These are phyloP conservation scores for Rhinocladiella mackenziei DNA, from an alignment of 2,329 filamentous ascomycete genomes.

Conservation along the genomic window DNA sequence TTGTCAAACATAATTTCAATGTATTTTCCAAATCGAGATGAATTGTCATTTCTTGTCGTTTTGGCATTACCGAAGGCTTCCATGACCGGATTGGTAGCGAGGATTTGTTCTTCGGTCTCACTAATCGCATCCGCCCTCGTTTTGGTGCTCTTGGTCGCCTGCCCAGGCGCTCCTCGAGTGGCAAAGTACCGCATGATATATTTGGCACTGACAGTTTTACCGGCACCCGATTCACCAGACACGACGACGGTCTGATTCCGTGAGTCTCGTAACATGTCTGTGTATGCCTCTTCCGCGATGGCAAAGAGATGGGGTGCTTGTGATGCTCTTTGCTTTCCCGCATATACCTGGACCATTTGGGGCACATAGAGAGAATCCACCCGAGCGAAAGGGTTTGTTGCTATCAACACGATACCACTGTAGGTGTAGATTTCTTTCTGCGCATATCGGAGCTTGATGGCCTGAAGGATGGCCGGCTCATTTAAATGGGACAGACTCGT, in stretches of 20 bases:
- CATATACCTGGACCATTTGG: conserved; percentile 99
- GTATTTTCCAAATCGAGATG: conserved; percentile 97
- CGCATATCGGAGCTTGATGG: conserved; percentile 91
- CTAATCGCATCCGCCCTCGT: conserved; percentile 76
- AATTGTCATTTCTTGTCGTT: conserved; percentile 99
- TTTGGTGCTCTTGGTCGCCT: conserved; percentile 72
- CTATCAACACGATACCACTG: conserved; percentile 96
- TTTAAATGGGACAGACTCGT: conserved; percentile 97
- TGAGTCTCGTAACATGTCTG: conserved; percentile 93
- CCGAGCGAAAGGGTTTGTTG: conserved; percentile 94
- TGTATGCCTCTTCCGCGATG: conserved; percentile 97
- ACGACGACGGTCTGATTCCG: conserved; percentile 99
- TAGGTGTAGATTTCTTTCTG: conserved; percentile 99
- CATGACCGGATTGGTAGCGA: conserved; percentile 99
- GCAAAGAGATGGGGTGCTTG: conserved; percentile 98
- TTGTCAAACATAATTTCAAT: conserved; percentile 99
- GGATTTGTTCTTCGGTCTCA: conserved; percentile 95
- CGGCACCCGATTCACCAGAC: conserved; percentile 97
- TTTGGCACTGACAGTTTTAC: conserved; percentile 98
- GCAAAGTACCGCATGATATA: conserved; percentile 99
- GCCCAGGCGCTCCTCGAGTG: conserved; percentile 88
- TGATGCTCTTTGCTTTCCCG: conserved; percentile 90
- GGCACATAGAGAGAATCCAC: conserved; percentile 98
- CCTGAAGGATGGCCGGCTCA: conserved; percentile 95
- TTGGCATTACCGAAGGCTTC: conserved; percentile 99